phyloP scores from a whole-genome alignment of 2,329 filamentous ascomycete genomes.

The Verticillium zaregamsianum region DNA sequence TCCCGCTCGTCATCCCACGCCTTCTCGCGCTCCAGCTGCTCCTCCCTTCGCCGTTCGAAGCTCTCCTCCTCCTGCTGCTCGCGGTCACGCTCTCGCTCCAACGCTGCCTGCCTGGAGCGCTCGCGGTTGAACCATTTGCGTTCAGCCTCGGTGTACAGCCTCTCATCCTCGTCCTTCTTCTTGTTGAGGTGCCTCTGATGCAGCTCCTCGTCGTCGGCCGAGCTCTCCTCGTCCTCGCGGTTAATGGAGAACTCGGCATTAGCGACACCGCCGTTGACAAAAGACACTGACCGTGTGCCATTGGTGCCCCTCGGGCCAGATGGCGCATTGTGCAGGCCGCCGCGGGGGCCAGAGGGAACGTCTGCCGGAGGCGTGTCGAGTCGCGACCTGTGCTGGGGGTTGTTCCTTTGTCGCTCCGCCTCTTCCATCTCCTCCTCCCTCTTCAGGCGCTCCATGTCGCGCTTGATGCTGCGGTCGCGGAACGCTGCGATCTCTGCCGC shows the following conservation, averaged over 20 bases:
- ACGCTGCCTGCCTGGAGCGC: constrained; percentile 73
- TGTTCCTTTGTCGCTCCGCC: constrained; percentile 67
- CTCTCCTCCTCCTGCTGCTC: constrained; percentile 71
- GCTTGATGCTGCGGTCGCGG: constrained; percentile 81
- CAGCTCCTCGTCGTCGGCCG: constrained; percentile 83
- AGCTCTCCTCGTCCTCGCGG: constrained; percentile 79
- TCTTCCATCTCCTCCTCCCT: constrained; percentile 92
- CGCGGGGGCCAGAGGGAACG: constrained; percentile 70
- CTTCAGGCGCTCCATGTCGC: constrained; percentile 82
- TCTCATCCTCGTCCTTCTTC: constrained; percentile 71
- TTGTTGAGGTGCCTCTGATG: constrained; percentile 68
- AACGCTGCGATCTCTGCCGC: constrained; percentile 93
- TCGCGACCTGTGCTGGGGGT: constrained; percentile 58
- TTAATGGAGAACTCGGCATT: constrained; percentile 55
- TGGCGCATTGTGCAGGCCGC: constrained; percentile 66
- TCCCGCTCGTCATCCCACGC: constrained; percentile 94
- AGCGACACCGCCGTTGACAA: constrained; percentile 73
- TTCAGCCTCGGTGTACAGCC: constrained; percentile 79
- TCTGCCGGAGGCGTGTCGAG: constrained; percentile 68
- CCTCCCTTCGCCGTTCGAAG: constrained; percentile 61
- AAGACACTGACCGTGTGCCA: constrained; percentile 59
- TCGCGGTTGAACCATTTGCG: constrained; percentile 90
- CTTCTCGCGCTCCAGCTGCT: constrained; percentile 58
- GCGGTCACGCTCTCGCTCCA: constrained; percentile 79
- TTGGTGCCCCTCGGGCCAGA: constrained; percentile 64